Conservation (phyloP, 2,329 filamentous ascomycete species). For the Talaromyces sp. region DNA sequence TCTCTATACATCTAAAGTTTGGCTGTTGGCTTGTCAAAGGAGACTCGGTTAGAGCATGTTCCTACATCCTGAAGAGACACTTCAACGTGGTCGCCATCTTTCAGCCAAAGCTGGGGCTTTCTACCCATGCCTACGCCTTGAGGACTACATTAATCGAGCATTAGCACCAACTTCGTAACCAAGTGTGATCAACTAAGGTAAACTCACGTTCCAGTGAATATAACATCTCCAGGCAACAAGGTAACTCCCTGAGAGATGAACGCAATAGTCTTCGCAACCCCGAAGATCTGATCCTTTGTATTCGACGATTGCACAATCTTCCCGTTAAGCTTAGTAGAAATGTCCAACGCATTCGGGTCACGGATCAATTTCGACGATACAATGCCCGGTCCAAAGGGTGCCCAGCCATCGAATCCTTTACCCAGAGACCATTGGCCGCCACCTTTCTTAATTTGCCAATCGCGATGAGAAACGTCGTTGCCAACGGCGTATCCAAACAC, state of each 20-base stretch:
- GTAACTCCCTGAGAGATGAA: conserved; percentile 47
- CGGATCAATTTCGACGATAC: conserved; percentile 53
- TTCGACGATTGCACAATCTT: conserved; percentile 48
- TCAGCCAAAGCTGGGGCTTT: conserved; percentile 64
- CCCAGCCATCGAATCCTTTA: conserved; percentile 74
- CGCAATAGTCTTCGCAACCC: conserved; percentile 44
- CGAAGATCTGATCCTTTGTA: conserved; percentile 51
- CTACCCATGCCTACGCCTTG: conserved; percentile 69
- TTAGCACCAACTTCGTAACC: conserved; percentile 59
- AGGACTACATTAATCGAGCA: conserved; percentile 53
- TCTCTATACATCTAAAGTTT: conserved; percentile 31
- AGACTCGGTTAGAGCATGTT: conserved; percentile 46
- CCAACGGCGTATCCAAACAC: conserved; percentile 72
- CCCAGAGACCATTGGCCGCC: conserved; percentile 69
- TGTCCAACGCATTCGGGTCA: conserved; percentile 41
- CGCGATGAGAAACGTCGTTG: conserved; percentile 76
- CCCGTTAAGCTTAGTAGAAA: conserved; percentile 50
- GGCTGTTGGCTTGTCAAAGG: conserved; percentile 40
- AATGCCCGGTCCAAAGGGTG: conserved; percentile 69
- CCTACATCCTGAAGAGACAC: conserved; percentile 66
- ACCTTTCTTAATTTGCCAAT: conserved; percentile 68
- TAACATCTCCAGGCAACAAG: conserved; percentile 40
- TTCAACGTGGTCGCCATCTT: conserved; percentile 67
- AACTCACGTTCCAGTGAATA: conserved; percentile 47
- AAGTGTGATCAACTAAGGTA: conserved; percentile 19